phyloP scores from a whole-genome alignment of 2,329 filamentous ascomycete species.

The Clonostachys chloroleuca region DNA sequence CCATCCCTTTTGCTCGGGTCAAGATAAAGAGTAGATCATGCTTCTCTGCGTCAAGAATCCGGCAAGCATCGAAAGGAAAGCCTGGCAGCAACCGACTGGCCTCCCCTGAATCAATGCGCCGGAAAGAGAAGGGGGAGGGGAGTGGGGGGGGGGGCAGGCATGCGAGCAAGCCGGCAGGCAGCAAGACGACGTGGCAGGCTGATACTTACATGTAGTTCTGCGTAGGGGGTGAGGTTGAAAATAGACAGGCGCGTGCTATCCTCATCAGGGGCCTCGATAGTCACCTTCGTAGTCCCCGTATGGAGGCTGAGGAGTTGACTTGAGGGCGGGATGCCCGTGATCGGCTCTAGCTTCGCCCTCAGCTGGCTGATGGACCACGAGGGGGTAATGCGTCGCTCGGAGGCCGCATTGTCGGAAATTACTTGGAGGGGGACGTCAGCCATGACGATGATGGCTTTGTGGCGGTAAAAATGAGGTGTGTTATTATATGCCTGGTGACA shows the following conservation, averaged over 20 bases:
- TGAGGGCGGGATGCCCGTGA: slow-evolving; percentile 84
- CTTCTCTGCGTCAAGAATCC: too few species aligned
- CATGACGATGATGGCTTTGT: slow-evolving; percentile 31
- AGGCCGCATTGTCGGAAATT: slow-evolving; percentile 70
- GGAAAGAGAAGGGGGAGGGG: background rate
- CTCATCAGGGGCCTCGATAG: slow-evolving; percentile 69
- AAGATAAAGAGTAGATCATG: too few species aligned
- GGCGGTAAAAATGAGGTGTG: background rate
- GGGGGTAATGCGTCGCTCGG: slow-evolving; percentile 87
- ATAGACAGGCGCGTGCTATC: slow-evolving; percentile 59
- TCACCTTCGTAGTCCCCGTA: slow-evolving; percentile 50
- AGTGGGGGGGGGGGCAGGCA: too few species aligned
- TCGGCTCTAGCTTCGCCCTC: slow-evolving; percentile 83
- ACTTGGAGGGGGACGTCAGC: slow-evolving; percentile 74
- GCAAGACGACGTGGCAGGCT: background rate
- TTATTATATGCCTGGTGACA: background rate
- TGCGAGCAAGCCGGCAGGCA: background rate
- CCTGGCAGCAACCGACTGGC: background rate
- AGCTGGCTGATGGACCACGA: slow-evolving; percentile 85
- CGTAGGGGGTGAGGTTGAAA: slow-evolving; percentile 69
- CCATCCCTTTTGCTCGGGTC: too few species aligned
- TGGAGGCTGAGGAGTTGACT: slow-evolving; percentile 72
- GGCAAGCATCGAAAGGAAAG: background rate
- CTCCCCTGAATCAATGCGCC: background rate
- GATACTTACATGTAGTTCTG: slow-evolving; percentile 72